These are phyloP conservation scores for Yarrowia hollandica DNA, from an alignment of 805 yeast species.

Conservation along the genomic window DNA sequence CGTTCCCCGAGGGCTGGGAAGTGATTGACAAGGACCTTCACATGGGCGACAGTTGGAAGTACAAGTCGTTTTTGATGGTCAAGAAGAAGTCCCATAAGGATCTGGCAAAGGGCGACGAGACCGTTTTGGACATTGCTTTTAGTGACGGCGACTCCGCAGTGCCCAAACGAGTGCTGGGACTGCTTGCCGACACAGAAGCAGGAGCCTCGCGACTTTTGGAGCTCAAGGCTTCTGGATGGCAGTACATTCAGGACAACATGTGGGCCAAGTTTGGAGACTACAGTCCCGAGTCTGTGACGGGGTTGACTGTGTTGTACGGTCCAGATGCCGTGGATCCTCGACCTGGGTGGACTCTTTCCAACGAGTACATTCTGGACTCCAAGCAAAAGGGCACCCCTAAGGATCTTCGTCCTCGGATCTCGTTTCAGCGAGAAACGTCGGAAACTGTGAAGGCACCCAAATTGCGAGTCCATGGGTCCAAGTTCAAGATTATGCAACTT, in stretches of 20 bases:
- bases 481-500: constrained; percentile 78
- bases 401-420: constrained; percentile 13
- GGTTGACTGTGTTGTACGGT: constrained; percentile 71
- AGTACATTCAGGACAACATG: constrained; percentile 44
- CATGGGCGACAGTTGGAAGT: constrained; percentile 47
- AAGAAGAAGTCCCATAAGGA: constrained; percentile 34
- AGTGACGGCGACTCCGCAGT: not conserved
- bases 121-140: constrained; percentile 13
- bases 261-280: constrained; percentile 60
- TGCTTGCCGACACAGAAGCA: not conserved
- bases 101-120: not conserved
- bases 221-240: constrained; percentile 14
- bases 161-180: not conserved
- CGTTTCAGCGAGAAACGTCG: constrained; percentile 30
- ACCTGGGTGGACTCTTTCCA: constrained; percentile 58
- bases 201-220: not conserved
- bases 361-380: constrained; percentile 34
- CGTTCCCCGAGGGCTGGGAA: constrained; percentile 43
- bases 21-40: constrained; percentile 51
- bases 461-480: constrained; percentile 45
- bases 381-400: constrained; percentile 16
- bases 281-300: constrained; percentile 49
- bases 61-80: constrained; percentile 45
- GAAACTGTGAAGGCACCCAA: constrained; percentile 35
- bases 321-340: constrained; percentile 74